Evolutionary conservation across 768 basidiomycete genomes (phyloP), one percentile per base, ranked within the genome.

Genomic region (Hericium coralloides): DNA sequence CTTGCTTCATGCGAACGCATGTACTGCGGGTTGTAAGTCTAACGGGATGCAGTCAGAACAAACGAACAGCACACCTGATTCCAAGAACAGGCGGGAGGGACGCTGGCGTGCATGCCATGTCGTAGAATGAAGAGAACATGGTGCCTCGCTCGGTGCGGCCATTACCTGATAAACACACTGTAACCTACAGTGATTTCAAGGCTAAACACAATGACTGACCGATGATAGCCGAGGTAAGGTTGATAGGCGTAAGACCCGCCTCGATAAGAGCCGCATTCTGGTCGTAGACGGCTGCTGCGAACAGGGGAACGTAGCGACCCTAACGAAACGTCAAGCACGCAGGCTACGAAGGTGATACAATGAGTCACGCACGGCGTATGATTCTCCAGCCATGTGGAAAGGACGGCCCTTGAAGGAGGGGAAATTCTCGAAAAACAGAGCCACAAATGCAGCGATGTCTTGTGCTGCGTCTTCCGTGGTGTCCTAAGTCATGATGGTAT

Each of bases 371-470:
- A 79, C 82, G 12, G 73, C 81, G 47, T 82, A 81, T 3, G 79
- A 81, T 68, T 82, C 70, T 12, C 74, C 73, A 17, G 71, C 68
- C 59, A 75, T 64, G 50, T 74, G 74, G 47, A 74, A 69, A 2
- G 73, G 65, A 3, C 86, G 72, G 2, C 85, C 85, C 61, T 86
- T 82, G 73, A 89, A 88, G 63, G 84, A 73, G 56, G 69, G 75
- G 65, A 91, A 91, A 57, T 83, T 76, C 62, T 89, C 85, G 51
- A 89, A 89, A 69, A 89, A 89, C 55, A 89, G 81, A 2, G 79
- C 72, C 0, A 89, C 74, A 61, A 89, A 89, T 0, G 82, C 79
- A 0, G 85, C 84, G 4, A 89, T 80, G 61, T 89, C 86, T 53
- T 79, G 75, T 0, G 85, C 84, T 2, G 84, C 86, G 47, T 85